Percentiles rank a stretch among this genome's conserved stretches.
Evolutionary conservation across 495 filamentous ascomycete species (phyloP).

Genomic region (Penicillium coffeae): DNA sequence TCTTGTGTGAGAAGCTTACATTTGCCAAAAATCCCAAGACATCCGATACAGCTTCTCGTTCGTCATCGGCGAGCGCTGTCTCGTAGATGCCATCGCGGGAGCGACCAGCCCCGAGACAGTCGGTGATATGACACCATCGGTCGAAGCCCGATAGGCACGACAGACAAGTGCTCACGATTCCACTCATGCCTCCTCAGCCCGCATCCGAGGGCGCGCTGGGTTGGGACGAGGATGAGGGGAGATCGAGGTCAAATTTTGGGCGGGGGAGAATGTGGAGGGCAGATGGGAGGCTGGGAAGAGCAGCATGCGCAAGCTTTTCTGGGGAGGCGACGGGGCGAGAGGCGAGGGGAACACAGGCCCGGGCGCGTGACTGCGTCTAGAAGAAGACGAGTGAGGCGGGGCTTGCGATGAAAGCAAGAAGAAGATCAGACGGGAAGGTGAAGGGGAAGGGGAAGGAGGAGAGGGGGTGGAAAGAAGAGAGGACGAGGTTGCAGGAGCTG

Average conservation of each 20-base stretch:
- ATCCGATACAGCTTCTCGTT: constrained; percentile 95
- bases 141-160: constrained; percentile 44
- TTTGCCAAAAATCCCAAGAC: constrained; percentile 94
- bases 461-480: constrained; percentile 2
- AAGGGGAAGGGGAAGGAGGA: constrained; percentile 5
- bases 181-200: constrained; percentile 37
- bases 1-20: constrained; percentile 58
- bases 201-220: constrained; percentile 24
- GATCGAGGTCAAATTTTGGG: background rate
- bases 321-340: background rate
- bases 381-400: background rate
- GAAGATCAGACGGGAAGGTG: constrained; percentile 1
- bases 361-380: constrained; percentile 15
- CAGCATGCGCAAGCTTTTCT: constrained; percentile 7
- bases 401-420: constrained; percentile 1
- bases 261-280: background rate
- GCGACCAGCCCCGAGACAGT: constrained; percentile 60
- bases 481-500: constrained; percentile 17
- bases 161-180: constrained; percentile 40
- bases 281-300: background rate
- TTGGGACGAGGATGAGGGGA: background rate
- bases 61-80: constrained; percentile 90
- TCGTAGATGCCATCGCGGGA: constrained; percentile 93
- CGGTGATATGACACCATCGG: constrained; percentile 47
- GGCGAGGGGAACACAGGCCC: constrained; percentile 16